Conservation (phyloP, 306 rosid species). For the Cucurbita ficifolia region DNA sequence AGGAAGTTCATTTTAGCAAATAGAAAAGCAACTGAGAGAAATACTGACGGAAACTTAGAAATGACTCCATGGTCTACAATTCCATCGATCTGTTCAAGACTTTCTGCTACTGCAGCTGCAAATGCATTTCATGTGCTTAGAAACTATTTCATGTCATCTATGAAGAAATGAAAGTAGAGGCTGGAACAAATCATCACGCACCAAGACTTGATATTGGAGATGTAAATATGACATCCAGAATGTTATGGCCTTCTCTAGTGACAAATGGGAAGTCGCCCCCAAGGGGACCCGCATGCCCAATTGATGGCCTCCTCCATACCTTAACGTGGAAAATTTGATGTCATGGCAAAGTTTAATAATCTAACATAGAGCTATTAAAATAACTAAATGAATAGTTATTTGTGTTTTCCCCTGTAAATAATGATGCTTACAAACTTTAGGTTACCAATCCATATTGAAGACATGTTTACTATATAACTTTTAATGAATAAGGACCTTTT, state of each 20-base stretch:
- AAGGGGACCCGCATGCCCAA: slow-evolving; percentile 58
- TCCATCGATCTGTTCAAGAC: slow-evolving; percentile 47
- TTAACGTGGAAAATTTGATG: slow-evolving; percentile 7
- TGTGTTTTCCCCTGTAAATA: not conserved
- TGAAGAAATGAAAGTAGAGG: slow-evolving; percentile 1
- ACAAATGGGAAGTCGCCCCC: slow-evolving; percentile 73
- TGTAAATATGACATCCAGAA: slow-evolving; percentile 76
- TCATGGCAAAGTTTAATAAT: not conserved
- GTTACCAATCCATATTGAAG: not conserved
- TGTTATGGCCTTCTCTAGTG: slow-evolving; percentile 67
- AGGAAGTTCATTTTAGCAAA: not conserved
- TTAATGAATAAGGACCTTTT: not conserved
- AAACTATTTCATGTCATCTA: not conserved
- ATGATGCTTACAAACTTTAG: not conserved
- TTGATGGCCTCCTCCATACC: slow-evolving; percentile 84
- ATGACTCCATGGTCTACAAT: slow-evolving; percentile 62
- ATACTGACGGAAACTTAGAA: slow-evolving; percentile 68
- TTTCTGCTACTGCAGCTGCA: slow-evolving; percentile 57
- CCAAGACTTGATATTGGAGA: slow-evolving; percentile 73
- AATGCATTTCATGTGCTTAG: slow-evolving; percentile 5
- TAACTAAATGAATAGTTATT: not conserved
- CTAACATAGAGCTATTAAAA: not conserved
- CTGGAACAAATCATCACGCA: slow-evolving; percentile 9
- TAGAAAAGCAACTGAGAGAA: slow-evolving; percentile 8
- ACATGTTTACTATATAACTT: not conserved